Conservation (phyloP, 176 grass and related monocot species). For the Triticum turgidum region DNA sequence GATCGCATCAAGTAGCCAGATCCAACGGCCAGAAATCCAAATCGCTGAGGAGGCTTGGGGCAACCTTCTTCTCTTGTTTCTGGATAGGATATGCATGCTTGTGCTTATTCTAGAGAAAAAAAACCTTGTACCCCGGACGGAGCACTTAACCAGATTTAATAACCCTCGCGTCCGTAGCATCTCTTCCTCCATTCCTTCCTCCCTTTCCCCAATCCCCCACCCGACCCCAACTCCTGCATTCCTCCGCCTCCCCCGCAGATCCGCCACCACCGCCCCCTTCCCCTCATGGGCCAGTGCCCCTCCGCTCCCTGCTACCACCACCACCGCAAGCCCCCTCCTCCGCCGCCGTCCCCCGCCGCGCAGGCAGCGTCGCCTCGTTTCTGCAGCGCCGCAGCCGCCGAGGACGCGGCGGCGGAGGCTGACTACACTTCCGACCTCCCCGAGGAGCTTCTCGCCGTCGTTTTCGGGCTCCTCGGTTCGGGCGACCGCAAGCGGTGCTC, state of each 20-base stretch:
- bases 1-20: too few species aligned
- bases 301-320: conserved; percentile 8
- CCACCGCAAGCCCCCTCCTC: conserved; percentile 5
- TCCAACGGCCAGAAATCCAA: too few species aligned
- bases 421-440: conserved; percentile 70
- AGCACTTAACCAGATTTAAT: conserved; percentile 36
- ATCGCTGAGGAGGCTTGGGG: too few species aligned
- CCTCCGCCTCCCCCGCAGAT: conserved; percentile 27
- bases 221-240: not conserved
- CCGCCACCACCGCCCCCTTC: conserved; percentile 2
- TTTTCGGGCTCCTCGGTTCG: conserved; percentile 54
- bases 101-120: too few species aligned
- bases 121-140: not conserved
- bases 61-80: too few species aligned
- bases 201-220: not conserved
- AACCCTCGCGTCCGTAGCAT: conserved; percentile 30
- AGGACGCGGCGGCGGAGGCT: conserved; percentile 1
- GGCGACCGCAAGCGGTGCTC: conserved; percentile 80
- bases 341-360: not conserved
- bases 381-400: not conserved
- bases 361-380: not conserved
- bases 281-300: conserved; percentile 53
- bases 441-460: conserved; percentile 56
- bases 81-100: too few species aligned
- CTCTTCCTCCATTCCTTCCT: not conserved